Evolutionary conservation across 805 yeast species (phyloP), one percentile per base, ranked within the genome.

Genomic region (Deakozyma indianensis): DNA sequence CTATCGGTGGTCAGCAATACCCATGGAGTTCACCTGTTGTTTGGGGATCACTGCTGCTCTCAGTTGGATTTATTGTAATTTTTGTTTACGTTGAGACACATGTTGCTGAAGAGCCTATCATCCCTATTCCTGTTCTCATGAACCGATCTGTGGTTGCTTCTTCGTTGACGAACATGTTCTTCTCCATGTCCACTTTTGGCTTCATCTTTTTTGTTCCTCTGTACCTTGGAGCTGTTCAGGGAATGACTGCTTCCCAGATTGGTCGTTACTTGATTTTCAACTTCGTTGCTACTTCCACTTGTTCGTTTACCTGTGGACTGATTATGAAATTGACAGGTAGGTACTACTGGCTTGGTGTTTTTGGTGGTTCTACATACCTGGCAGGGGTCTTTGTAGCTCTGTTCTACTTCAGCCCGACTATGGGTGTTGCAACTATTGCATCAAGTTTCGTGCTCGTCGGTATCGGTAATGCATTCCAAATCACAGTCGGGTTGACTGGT

Each of bases 171-270:
- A 80, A 79, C 59, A 77, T 83, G 76, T 78, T 82, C 53, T 68
- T 71, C 59, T 76, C 85, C 3, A 83, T 83, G 82, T 70, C 77
- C 1, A 71, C 73, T 16, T 82, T 73, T 57, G 65, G 86, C 1
- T 68, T 70, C 51, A 57, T 84, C 46, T 85, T 70, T 62, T 84
- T 78, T 60, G 69, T 78, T 2, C 95, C 95, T 1, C 69, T 85
- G 18, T 80, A 92, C 1, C 65, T 86, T 45, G 43, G 73, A 28
- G 90, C 87, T 45, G 82, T 83, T 50, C 71, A 81, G 45, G 47
- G 47, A 47, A 56, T 72, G 70, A 51, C 79, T 85, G 4, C 83
- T 90, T 2, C 81, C 86, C 90, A 83, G 77, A 59, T 83, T 80
- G 53, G 60, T 74, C 18, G 73, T 80, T 56, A 64, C 78, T 50